Base-by-base conservation (phyloP, 768 basidiomycete genomes). In the Trametopsis cervina region DNA sequence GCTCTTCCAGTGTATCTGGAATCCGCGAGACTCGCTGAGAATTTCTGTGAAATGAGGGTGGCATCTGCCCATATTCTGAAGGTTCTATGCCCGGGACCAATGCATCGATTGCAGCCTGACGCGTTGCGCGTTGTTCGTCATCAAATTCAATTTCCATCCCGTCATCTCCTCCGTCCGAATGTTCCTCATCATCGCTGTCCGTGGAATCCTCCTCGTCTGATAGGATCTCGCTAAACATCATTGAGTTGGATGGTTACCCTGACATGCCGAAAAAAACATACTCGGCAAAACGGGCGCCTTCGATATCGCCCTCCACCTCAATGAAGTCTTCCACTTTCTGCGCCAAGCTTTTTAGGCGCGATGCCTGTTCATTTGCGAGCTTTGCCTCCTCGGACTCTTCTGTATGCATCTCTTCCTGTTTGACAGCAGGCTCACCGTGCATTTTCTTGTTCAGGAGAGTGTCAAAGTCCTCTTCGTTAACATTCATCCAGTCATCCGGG, bases 241-340 rank as follows among this genome's bases (percentile, higher is more conserved):
- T 17, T 40, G 35, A 38, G 38, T 42, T 42, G 25, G 50, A 69
- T 62, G 53, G 86, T 38, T n/a, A n/a, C n/a, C n/a, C n/a, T n/a
- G n/a, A 18, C 22, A 10, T 18, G n/a, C 88, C 55, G n/a, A 45
- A 25, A 24, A 4, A 26, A 11, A 71, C 86, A 60, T 66, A 98
- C 94, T 97, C 95, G 46, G 83, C 81, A 59, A 99, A 95, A 53
- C 73, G 68, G 0, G 92, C 96, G 3, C 96, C 96, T 53, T 90
- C 85, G 7, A 96, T 51, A 50, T 89, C 85, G 2, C 96, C 96
- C 60, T 94, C 68, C 2, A 88, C 92, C 56, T 91, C 82, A 2
- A 99, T 83, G 60, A 99, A 99, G n/a, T 71, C 69, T 56, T 89
- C 85, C 1, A 99, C 90, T 61, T 89, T 89, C 51, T 76, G 67